Evolutionary conservation across 176 grass and related monocot genomes (phyloP).

Genomic region (Stipa capillata): DNA sequence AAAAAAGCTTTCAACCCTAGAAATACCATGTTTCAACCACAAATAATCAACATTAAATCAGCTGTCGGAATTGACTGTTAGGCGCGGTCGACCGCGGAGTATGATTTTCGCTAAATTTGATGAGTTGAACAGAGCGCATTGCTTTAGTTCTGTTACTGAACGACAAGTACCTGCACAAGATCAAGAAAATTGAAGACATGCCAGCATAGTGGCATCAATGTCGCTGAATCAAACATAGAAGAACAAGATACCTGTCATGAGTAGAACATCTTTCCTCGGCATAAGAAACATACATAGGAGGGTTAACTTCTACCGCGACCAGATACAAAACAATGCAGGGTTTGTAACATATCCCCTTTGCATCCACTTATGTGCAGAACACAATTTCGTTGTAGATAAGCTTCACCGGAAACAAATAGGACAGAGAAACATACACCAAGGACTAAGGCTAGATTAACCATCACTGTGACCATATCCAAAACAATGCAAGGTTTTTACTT

Average conservation of each 20-base stretch:
- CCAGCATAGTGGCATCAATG: constrained; percentile 51
- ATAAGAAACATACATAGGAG: not conserved
- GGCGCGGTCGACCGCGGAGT: no score
- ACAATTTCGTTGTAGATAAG: not conserved
- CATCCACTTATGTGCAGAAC: not conserved
- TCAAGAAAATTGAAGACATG: constrained; percentile 58
- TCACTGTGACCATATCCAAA: not conserved
- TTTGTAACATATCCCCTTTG: not conserved
- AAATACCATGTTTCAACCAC: no score
- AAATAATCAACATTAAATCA: no score
- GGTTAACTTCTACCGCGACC: not conserved
- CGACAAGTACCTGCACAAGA: no score
- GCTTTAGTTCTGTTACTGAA: no score
- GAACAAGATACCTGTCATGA: constrained; percentile 7
- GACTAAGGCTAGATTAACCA: not conserved
- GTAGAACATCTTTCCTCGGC: not conserved
- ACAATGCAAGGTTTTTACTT: no score
- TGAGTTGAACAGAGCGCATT: no score
- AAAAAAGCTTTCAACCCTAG: no score
- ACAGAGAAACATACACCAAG: not conserved
- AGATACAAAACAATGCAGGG: not conserved
- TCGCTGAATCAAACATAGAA: constrained; percentile 54
- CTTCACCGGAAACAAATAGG: not conserved
- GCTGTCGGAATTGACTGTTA: no score
- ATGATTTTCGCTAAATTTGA: no score